Evolutionary conservation across 305 asterid species (phyloP).

Genomic region (Fraxinus velutina): DNA sequence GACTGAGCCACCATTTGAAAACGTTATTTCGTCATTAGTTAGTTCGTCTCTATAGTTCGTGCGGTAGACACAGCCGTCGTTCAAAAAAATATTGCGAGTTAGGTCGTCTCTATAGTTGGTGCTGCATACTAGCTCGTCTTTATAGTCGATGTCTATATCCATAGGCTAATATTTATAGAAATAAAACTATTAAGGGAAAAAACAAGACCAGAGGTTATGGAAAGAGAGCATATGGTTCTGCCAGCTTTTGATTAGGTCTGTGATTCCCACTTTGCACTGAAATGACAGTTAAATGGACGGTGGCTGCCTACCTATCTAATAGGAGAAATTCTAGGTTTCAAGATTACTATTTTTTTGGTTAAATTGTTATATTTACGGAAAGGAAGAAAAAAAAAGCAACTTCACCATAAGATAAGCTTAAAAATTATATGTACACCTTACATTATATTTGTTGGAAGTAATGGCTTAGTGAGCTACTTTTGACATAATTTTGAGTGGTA

Average conservation of each 20-base stretch:
- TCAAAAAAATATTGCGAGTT: no score
- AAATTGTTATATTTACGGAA: background rate
- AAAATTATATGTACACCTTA: background rate
- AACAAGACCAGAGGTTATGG: background rate
- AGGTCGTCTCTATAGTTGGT: no score
- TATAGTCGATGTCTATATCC: background rate
- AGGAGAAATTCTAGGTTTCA: background rate
- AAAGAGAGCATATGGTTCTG: slow-evolving; percentile 37
- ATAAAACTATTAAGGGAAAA: no score
- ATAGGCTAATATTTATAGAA: background rate
- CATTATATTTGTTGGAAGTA: background rate
- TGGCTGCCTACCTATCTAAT: background rate
- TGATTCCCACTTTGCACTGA: background rate
- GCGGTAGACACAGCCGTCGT: no score
- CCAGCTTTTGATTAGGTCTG: slow-evolving; percentile 2
- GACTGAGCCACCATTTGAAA: no score
- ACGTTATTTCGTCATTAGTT: no score
- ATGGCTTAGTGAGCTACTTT: no score
- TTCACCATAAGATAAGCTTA: background rate
- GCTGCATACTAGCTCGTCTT: background rate
- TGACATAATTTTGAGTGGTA: no score
- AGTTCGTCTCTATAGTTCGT: no score
- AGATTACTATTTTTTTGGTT: background rate
- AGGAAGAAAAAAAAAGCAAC: background rate
- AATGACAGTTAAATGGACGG: background rate